Evolutionary conservation across 2,329 filamentous ascomycete species (phyloP).

Genomic region (Epichloe brachyelytri): DNA sequence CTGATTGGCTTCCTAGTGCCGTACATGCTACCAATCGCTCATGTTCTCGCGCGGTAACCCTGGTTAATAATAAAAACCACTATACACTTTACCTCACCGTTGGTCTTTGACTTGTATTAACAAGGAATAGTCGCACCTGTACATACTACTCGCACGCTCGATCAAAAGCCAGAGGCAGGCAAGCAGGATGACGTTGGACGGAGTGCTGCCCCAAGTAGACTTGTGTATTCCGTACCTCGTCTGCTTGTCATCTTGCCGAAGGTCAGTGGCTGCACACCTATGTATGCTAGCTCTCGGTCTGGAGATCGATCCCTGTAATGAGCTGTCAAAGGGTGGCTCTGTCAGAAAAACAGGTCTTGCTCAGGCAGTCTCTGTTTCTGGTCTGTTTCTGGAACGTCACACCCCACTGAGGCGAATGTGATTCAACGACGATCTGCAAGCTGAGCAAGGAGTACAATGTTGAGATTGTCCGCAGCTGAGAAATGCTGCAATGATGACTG

Average conservation of each 20-base stretch:
- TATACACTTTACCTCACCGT: constrained; percentile 1
- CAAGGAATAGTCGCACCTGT: not conserved
- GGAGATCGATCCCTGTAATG: no score
- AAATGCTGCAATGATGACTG: not conserved
- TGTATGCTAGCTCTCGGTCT: no score
- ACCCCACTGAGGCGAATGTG: not conserved
- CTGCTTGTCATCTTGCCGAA: no score
- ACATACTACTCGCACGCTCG: not conserved
- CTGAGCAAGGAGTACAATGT: not conserved
- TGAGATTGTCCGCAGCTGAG: not conserved
- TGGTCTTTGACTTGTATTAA: not conserved
- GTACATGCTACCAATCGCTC: not conserved
- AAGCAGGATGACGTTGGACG: not conserved
- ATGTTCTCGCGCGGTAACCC: not conserved
- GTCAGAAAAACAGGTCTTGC: no score
- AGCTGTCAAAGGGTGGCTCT: no score
- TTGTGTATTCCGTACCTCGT: no score
- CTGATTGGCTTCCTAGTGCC: not conserved
- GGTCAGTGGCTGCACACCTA: no score
- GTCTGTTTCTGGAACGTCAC: constrained; percentile 1
- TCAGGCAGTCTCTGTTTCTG: not conserved
- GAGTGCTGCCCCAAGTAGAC: not conserved
- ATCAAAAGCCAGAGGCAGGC: not conserved
- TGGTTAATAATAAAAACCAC: not conserved
- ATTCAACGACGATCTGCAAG: not conserved